Conservation (phyloP, 2,329 filamentous ascomycete species). For the Conoideocrella luteorostrata region DNA sequence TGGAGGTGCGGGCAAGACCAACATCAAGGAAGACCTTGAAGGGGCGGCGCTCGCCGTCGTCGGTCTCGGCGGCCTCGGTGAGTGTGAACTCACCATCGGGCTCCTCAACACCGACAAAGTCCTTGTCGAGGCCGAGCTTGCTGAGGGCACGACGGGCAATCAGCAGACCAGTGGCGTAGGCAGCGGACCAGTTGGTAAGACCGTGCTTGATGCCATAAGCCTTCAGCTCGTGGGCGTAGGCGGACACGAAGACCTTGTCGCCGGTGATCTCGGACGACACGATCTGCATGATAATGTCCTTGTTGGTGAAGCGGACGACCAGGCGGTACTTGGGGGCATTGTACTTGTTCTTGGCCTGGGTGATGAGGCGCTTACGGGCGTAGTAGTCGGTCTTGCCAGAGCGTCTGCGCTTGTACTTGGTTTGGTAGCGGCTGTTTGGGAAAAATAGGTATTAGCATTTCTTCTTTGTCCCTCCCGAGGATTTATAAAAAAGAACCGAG, state of each 20-base stretch:
- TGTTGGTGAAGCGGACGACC: constrained; percentile 98
- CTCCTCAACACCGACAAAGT: constrained; percentile 95
- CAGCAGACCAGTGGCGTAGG: constrained; percentile 94
- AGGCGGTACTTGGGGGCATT: constrained; percentile 99
- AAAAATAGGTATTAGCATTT: constrained; percentile 39
- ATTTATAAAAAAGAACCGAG: no score
- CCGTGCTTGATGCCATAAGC: constrained; percentile 97
- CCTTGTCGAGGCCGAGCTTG: constrained; percentile 93
- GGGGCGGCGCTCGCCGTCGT: constrained; percentile 88
- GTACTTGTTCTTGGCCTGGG: constrained; percentile 99
- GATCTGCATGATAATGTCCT: constrained; percentile 98
- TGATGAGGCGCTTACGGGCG: constrained; percentile 98
- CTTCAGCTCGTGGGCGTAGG: constrained; percentile 96
- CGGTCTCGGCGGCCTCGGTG: constrained; percentile 87
- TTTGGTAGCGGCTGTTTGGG: constrained; percentile 81
- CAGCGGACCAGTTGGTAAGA: constrained; percentile 98
- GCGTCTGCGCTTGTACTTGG: constrained; percentile 98
- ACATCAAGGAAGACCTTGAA: constrained; percentile 99
- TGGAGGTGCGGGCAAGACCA: constrained; percentile 93
- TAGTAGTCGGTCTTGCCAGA: constrained; percentile 99
- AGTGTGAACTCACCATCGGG: constrained; percentile 91
- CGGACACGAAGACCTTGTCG: constrained; percentile 91
- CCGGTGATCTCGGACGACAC: constrained; percentile 92
- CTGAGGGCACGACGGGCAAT: constrained; percentile 92
- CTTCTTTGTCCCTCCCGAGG: no score